Evolutionary conservation across 768 basidiomycete genomes (phyloP), one percentile per base, ranked within the genome.

Genomic region (Boletus sp.): DNA sequence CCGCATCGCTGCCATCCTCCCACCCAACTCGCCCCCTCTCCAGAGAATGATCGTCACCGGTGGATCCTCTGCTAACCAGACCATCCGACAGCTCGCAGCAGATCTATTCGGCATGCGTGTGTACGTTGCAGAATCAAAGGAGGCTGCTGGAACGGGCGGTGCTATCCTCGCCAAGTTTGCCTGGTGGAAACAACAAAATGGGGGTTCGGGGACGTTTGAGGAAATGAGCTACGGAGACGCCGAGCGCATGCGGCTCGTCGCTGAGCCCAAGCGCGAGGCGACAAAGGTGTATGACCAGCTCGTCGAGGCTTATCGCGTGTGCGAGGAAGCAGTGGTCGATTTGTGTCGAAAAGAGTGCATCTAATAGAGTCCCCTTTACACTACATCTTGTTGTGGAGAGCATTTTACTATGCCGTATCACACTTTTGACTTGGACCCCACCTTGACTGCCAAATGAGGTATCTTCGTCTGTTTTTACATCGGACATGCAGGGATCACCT

Each of bases 371-470:
- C 33, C 33, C 33, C 20, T 32, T n/a, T n/a, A n/a, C n/a, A n/a
- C n/a, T n/a, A n/a, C n/a, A n/a, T n/a, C n/a, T n/a, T n/a, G n/a
- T n/a, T n/a, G n/a, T n/a, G n/a, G n/a, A n/a, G n/a, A n/a, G n/a
- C n/a, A n/a, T n/a, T n/a, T n/a, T n/a, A n/a, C n/a, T n/a, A n/a
- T n/a, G n/a, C n/a, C n/a, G n/a, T 24, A 24, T 17, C 28, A 28
- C 8, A 36, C 33, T n/a, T n/a, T n/a, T n/a, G n/a, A n/a, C n/a
- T 15, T 35, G 14, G 8, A 12, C 35, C n/a, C 7, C 17, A 14
- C n/a, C n/a, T n/a, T n/a, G n/a, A n/a, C n/a, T n/a, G 12, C 60
- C 63, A 59, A 57, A 64, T 54, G 62, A 63, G 59, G 62, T 52
- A 51, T 62, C 59, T 40, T 61, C 5, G 49, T 47, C 14, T 45